phyloP scores from a whole-genome alignment of 768 basidiomycete species.

The Hygrophoropsis aurantiaca region DNA sequence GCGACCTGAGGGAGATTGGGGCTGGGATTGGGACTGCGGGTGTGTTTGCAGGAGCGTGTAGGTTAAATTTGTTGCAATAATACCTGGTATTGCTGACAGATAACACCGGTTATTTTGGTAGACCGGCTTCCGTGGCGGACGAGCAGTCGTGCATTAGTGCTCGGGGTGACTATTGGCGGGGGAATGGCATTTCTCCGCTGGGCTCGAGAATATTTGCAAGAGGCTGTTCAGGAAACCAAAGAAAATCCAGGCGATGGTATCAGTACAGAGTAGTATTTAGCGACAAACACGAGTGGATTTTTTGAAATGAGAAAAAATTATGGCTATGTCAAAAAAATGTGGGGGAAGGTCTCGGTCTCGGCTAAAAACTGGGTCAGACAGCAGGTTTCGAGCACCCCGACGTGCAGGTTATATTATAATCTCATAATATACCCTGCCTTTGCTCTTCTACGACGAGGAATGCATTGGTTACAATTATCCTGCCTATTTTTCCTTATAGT shows the following conservation, averaged over 20 bases:
- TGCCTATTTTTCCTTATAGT: neutral
- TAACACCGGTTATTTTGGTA: constrained; percentile 22
- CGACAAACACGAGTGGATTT: neutral
- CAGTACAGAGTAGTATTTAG: neutral
- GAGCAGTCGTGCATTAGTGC: constrained; percentile 43
- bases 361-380: neutral
- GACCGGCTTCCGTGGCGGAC: constrained; percentile 59
- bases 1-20: constrained; percentile 51
- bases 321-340: constrained; percentile 2
- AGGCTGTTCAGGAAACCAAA: constrained; percentile 14
- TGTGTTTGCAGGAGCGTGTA: constrained; percentile 56
- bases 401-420: constrained; percentile 1
- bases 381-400: neutral
- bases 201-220: constrained; percentile 30
- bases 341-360: neutral
- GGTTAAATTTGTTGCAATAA: constrained; percentile 24
- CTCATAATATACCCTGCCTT: neutral
- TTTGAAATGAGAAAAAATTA: constrained; percentile 1
- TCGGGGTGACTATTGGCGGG: constrained; percentile 61
- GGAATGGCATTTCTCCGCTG: constrained; percentile 48
- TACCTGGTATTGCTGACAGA: neutral
- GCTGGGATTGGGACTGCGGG: constrained; percentile 66
- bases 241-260: neutral
- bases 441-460: constrained; percentile 4
- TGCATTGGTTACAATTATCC: constrained; percentile 4